A percentile compares a stretch with the other conserved stretches of the same genome.
phyloP scores from a whole-genome alignment of 768 basidiomycete genomes.

The Pulveroboletus sp. region DNA sequence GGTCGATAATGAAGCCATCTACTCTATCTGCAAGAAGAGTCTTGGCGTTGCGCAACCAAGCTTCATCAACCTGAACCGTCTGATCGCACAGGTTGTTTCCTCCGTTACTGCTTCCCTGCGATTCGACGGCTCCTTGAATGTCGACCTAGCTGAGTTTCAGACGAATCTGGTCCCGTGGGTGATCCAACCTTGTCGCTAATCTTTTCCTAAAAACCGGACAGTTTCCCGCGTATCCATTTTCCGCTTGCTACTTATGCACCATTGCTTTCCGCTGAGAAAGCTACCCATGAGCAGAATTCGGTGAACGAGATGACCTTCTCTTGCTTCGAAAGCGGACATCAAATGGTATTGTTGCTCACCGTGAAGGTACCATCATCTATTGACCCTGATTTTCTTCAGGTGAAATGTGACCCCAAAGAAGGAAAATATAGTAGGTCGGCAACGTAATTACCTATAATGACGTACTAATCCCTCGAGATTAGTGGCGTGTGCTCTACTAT shows the following conservation, averaged over 20 bases:
- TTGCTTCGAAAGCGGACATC: slow-evolving; percentile 95
- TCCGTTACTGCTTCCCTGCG: slow-evolving; percentile 96
- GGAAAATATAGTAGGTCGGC: slow-evolving; percentile 91
- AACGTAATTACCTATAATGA: neutral
- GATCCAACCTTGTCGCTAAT: neutral
- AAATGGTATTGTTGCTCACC: slow-evolving; percentile 59
- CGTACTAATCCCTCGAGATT: slow-evolving; percentile 14
- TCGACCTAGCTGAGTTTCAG: slow-evolving; percentile 97
- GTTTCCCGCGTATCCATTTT: slow-evolving; percentile 98
- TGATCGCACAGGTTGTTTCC: slow-evolving; percentile 98
- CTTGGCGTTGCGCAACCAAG: slow-evolving; percentile 81
- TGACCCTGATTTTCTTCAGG: slow-evolving; percentile 23
- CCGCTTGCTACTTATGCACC: slow-evolving; percentile 95
- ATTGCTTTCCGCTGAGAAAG: slow-evolving; percentile 92
- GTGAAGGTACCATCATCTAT: neutral
- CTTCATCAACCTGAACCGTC: slow-evolving; percentile 89
- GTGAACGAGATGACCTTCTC: slow-evolving; percentile 98
- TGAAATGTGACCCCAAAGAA: slow-evolving; percentile 91
- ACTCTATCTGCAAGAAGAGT: slow-evolving; percentile 98
- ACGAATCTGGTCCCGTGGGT: slow-evolving; percentile 96
- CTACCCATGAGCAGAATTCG: slow-evolving; percentile 93
- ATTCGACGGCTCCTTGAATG: slow-evolving; percentile 96
- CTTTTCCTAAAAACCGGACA: slow-evolving; percentile 27
- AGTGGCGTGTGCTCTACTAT: slow-evolving; percentile 91
- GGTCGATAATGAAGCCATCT: slow-evolving; percentile 99